These are phyloP conservation scores for Aurinia saxatilis DNA, from an alignment of 345 rosid genomes.

Conservation along the genomic window DNA sequence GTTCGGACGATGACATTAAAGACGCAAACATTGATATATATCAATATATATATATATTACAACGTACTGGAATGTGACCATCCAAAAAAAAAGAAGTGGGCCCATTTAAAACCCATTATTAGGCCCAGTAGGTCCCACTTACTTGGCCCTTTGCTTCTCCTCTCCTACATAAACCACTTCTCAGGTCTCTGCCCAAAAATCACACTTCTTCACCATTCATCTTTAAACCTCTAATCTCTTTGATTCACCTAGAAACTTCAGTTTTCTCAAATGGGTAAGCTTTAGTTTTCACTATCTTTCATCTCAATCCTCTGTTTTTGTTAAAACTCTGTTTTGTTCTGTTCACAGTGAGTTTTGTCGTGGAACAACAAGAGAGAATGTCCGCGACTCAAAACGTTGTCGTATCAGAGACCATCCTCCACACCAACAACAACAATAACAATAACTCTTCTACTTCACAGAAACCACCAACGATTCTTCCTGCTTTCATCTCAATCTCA, in stretches of 20 bases:
- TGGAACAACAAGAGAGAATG: conserved; percentile 31
- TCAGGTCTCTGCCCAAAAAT: background rate
- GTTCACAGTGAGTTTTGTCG: conserved; percentile 29
- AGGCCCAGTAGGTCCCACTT: conserved; percentile 26
- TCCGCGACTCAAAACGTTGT: conserved; percentile 44
- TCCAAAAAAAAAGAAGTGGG: background rate
- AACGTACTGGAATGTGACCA: conserved; percentile 6
- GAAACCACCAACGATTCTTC: conserved; percentile 59
- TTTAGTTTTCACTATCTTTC: no score
- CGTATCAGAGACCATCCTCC: conserved; percentile 36
- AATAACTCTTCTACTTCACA: conserved; percentile 40
- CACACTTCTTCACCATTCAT: background rate
- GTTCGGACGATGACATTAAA: conserved; percentile 7
- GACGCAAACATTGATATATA: no score
- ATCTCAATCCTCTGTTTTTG: no score
- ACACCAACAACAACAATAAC: conserved; percentile 23
- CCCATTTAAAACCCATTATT: conserved; percentile 8
- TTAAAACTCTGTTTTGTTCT: background rate
- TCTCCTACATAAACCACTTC: conserved; percentile 23
- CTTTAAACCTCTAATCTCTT: background rate
- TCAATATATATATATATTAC: background rate
- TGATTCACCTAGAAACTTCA: no score
- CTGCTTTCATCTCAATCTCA: conserved; percentile 39
- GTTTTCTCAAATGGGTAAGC: no score
- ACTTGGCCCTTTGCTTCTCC: background rate